A percentile compares a stretch with the other conserved stretches of the same genome.
These are phyloP conservation scores for Trichothecium sympodiale DNA, from an alignment of 2,329 filamentous ascomycete species.

Conservation along the genomic window DNA sequence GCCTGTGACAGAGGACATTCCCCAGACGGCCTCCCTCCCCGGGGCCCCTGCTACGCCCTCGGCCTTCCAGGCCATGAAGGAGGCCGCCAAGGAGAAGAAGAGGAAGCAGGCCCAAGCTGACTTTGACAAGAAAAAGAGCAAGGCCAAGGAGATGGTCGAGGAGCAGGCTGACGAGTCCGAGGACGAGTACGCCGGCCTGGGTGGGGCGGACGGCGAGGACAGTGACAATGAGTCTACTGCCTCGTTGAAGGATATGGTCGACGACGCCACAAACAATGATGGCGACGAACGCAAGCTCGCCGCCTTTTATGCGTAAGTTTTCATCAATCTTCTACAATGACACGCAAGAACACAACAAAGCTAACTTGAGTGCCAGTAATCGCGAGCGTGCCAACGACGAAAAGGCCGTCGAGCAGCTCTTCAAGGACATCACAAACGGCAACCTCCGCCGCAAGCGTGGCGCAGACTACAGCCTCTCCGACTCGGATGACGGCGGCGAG, in stretches of 20 bases:
- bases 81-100: conserved; percentile 45
- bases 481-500: conserved; percentile 81
- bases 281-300: conserved; percentile 73
- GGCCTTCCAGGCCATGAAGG: conserved; percentile 63
- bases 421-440: conserved; percentile 86
- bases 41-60: conserved; percentile 20
- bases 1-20: conserved; percentile 6
- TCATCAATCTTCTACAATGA: neutral
- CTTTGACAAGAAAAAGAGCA: conserved; percentile 79
- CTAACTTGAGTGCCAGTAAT: no score
- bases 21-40: conserved; percentile 12
- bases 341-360: no score
- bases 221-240: conserved; percentile 61
- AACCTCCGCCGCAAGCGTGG: conserved; percentile 75
- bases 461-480: conserved; percentile 73
- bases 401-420: conserved; percentile 79
- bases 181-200: conserved; percentile 92
- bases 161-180: conserved; percentile 96
- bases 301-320: conserved; percentile 78
- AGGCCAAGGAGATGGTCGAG: conserved; percentile 76
- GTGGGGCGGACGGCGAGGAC: conserved; percentile 81
- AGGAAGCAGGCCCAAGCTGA: conserved; percentile 38
- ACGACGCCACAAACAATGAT: conserved; percentile 68
- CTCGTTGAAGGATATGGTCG: conserved; percentile 77
- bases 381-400: conserved; percentile 73